A percentile compares a stretch with the other conserved stretches of the same genome.
These are phyloP conservation scores for Boehmeria nivea DNA, from an alignment of 306 rosid species.

Conservation along the genomic window DNA sequence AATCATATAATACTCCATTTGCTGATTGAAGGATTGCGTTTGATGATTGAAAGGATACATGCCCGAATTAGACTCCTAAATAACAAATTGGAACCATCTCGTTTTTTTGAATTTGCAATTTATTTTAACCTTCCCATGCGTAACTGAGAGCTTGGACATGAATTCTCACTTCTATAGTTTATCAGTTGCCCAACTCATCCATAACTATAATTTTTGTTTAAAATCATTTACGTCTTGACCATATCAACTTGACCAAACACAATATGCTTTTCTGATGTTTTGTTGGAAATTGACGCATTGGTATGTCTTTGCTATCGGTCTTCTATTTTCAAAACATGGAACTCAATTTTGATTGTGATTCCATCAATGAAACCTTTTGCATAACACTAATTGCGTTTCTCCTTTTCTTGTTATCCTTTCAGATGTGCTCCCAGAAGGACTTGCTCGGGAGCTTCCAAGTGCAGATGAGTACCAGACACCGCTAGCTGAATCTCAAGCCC, in stretches of 20 bases:
- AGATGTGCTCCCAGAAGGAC: conserved; percentile 88
- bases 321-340: too few relatives aligned
- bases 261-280: neutral
- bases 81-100: conserved; percentile 11
- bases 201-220: neutral
- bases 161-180: neutral
- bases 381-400: conserved; percentile 2
- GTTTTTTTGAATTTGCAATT: neutral
- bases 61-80: too few relatives aligned
- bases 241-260: too few relatives aligned
- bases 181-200: too few relatives aligned
- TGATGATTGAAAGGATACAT: too few relatives aligned
- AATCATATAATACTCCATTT: neutral
- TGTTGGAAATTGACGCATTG: too few relatives aligned
- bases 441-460: conserved; percentile 79
- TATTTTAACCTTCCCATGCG: neutral
- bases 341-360: too few relatives aligned
- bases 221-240: too few relatives aligned
- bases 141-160: neutral
- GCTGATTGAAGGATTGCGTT: too few relatives aligned
- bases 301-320: neutral
- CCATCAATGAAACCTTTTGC: neutral
- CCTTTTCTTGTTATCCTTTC: conserved; percentile 15
- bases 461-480: conserved; percentile 52
- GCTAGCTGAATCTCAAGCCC: conserved; percentile 21